phyloP scores from a whole-genome alignment of 1,139 yeast genomes.

The Taphrina deformans region DNA sequence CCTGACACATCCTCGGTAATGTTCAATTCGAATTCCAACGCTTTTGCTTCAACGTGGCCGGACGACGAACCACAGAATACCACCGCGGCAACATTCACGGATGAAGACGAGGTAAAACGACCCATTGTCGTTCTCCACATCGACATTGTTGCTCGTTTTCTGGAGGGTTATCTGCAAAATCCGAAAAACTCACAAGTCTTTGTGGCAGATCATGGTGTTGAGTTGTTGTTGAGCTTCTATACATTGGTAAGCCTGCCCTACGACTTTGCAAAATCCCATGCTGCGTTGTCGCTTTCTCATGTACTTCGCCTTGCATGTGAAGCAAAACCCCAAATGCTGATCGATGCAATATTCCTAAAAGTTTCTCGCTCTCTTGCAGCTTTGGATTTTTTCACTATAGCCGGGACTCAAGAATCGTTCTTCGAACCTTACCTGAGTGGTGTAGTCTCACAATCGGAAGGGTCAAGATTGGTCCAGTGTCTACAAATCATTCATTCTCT shows the following conservation, averaged over 20 bases:
- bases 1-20: constrained; percentile 47
- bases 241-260: constrained; percentile 44
- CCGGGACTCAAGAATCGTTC: constrained; percentile 25
- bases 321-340: constrained; percentile 29
- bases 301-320: constrained; percentile 38
- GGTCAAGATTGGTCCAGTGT: background rate
- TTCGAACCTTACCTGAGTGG: constrained; percentile 28
- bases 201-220: constrained; percentile 44
- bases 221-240: constrained; percentile 42
- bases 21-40: background rate
- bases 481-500: constrained; percentile 35
- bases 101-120: constrained; percentile 28
- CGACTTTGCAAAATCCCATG: constrained; percentile 45
- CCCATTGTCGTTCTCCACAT: constrained; percentile 34
- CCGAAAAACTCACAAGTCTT: constrained; percentile 44
- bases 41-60: background rate
- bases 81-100: background rate
- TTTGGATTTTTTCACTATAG: background rate
- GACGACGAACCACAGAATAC: background rate
- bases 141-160: constrained; percentile 42
- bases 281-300: constrained; percentile 42
- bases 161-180: constrained; percentile 46
- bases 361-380: constrained; percentile 25
- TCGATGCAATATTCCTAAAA: constrained; percentile 32
- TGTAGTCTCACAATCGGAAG: background rate